phyloP scores from a whole-genome alignment of 208 protist genomes.

The Blastocrithidia nonstop region DNA sequence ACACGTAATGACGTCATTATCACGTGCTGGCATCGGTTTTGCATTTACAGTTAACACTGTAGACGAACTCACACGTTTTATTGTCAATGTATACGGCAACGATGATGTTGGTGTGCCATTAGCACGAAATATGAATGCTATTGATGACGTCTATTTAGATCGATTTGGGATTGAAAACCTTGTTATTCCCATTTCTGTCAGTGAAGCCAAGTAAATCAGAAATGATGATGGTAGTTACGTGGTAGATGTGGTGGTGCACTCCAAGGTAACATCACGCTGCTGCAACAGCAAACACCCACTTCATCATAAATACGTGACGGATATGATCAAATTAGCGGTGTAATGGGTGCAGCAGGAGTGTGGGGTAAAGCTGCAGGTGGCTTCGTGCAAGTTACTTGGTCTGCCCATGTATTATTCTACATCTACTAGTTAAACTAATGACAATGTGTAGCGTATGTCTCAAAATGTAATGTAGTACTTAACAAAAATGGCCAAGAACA shows the following conservation, averaged over 20 bases:
- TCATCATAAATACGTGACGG: constrained; percentile 38
- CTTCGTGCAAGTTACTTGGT: constrained; percentile 22
- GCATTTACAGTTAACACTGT: constrained; percentile 17
- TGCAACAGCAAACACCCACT: constrained; percentile 21
- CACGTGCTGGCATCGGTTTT: constrained; percentile 6
- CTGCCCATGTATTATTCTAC: constrained; percentile 17
- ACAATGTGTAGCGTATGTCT: too few relatives aligned
- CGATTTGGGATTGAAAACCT: constrained; percentile 72
- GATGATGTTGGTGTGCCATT: constrained; percentile 45
- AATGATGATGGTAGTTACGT: constrained; percentile 15
- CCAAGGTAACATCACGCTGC: constrained; percentile 26
- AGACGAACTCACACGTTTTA: constrained; percentile 24
- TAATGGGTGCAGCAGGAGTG: constrained; percentile 72
- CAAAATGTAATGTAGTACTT: too few relatives aligned
- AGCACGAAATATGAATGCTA: constrained; percentile 43
- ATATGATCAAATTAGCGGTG: constrained; percentile 33
- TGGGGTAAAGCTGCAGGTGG: constrained; percentile 24
- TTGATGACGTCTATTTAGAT: constrained; percentile 46
- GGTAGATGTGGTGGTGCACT: constrained; percentile 74
- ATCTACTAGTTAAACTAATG: background rate
- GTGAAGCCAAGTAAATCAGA: constrained; percentile 3
- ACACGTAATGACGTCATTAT: background rate
- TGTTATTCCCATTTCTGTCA: constrained; percentile 72
- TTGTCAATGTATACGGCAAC: constrained; percentile 76
- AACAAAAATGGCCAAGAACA: too few relatives aligned